phyloP scores from a whole-genome alignment of 345 rosid species.

The Crucihimalaya himalaica region DNA sequence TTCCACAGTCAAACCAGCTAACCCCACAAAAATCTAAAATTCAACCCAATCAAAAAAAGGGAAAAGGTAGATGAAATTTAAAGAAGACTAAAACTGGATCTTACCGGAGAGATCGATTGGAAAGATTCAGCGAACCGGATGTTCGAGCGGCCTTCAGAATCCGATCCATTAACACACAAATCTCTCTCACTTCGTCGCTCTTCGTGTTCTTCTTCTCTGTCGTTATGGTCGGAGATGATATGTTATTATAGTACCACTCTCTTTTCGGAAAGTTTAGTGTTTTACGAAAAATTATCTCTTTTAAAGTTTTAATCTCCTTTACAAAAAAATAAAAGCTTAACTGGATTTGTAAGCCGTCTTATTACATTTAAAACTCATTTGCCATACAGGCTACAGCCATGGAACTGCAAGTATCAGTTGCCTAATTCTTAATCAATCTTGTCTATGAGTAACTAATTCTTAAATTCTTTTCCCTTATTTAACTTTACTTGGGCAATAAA shows the following conservation, averaged over 20 bases:
- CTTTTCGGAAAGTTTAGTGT: conserved; percentile 14
- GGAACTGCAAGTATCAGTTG: background rate
- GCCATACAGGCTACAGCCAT: background rate
- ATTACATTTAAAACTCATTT: background rate
- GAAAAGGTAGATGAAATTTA: background rate
- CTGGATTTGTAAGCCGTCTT: background rate
- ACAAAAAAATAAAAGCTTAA: background rate
- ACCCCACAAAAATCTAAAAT: background rate
- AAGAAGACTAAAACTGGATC: conserved; percentile 9
- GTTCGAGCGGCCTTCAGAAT: conserved; percentile 77
- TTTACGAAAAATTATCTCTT: background rate
- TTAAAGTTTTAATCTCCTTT: background rate
- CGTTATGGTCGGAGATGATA: conserved; percentile 7
- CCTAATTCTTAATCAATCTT: background rate
- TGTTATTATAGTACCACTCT: conserved; percentile 23
- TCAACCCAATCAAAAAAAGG: background rate
- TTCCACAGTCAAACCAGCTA: background rate
- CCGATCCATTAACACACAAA: conserved; percentile 63
- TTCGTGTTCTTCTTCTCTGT: conserved; percentile 23
- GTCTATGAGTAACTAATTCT: background rate
- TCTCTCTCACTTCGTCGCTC: background rate
- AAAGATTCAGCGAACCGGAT: conserved; percentile 90
- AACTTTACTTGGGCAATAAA: conserved; percentile 24
- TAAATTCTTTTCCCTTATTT: conserved; percentile 24
- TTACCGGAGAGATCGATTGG: conserved; percentile 87